Base-by-base conservation (phyloP, 768 basidiomycete genomes). In the Podaxis mareebaensis region DNA sequence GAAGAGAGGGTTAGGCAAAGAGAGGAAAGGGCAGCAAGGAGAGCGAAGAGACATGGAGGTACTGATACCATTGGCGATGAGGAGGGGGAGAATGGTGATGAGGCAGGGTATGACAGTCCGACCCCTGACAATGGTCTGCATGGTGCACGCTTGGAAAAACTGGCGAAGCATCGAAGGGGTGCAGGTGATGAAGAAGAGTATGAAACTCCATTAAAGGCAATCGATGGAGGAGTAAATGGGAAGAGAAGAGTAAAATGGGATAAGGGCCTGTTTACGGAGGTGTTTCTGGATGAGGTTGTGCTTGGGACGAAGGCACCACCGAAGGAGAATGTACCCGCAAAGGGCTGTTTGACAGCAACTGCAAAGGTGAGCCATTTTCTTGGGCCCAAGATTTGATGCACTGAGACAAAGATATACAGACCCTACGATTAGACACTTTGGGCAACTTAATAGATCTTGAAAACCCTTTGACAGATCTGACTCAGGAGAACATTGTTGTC, bases 111-210 rank as follows among this genome's bases (percentile, higher is more conserved):
- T 8, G 64, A 64, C 49, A 63, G 65, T 56, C 40, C 68, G 53
- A 48, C 28, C 3, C 15, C 26, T 38, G 20, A 12, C 24, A 33
- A 56, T 36, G 58, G 30, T 46, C 12, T 38, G 15, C 15, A 66
- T 60, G 63, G 30, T 28, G 20, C 20, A 4, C n/a, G 24, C 28
- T 11, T 36, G 15, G 49, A 39, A 11, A 38, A 12, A 15, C 55
- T 20, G 4, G 4, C 30, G 58, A 75, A 73, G 65, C 90, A 92
- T 75, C 75, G 72, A 58, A 77, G 86, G 68, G 92, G 87, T 1
- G 84, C 92, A 3, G 93, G 92, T 2, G 92, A 95, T 26, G 91
- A 92, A 28, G 92, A 89, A 67, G 91, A 92, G 64, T 92, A 92
- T 67, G 81, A 82, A 68, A 90, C 89, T 11, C 91, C 91, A 39